A percentile compares a stretch with the other conserved stretches of the same genome.
Evolutionary conservation across 805 yeast species (phyloP).

Genomic region (Monosporozyma aerobia): DNA sequence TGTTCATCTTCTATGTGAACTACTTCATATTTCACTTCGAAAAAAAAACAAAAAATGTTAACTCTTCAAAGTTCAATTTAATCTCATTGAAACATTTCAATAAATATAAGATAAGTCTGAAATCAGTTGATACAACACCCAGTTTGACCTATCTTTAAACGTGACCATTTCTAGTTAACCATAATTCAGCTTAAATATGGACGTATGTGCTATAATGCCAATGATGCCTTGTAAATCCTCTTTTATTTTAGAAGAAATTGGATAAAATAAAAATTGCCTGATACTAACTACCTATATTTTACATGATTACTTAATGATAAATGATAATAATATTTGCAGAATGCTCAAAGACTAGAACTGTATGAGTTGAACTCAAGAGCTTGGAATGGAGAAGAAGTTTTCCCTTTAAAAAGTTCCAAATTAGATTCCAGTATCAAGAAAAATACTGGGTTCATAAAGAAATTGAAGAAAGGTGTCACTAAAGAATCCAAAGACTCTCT

Average conservation of each 20-base stretch:
- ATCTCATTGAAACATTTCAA: neutral
- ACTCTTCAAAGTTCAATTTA: neutral
- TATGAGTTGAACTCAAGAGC: conserved; percentile 37
- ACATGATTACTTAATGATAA: neutral
- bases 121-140: neutral
- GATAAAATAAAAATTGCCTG: neutral
- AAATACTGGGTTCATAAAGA: conserved; percentile 71
- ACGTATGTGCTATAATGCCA: neutral
- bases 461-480: conserved; percentile 47
- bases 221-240: neutral
- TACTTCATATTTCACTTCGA: neutral
- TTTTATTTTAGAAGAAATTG: neutral
- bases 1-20: neutral
- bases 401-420: conserved; percentile 25
- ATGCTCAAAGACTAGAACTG: conserved; percentile 21
- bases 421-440: conserved; percentile 73
- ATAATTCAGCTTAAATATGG: neutral
- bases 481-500: conserved; percentile 41
- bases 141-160: neutral
- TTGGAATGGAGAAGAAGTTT: conserved; percentile 43
- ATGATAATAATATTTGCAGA: neutral
- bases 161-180: neutral
- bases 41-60: neutral
- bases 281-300: neutral
- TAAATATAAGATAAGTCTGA: neutral